A percentile compares a stretch with the other conserved stretches of the same genome.
Evolutionary conservation across 2,329 filamentous ascomycete species (phyloP).

Genomic region (Sarocladium oryzae): DNA sequence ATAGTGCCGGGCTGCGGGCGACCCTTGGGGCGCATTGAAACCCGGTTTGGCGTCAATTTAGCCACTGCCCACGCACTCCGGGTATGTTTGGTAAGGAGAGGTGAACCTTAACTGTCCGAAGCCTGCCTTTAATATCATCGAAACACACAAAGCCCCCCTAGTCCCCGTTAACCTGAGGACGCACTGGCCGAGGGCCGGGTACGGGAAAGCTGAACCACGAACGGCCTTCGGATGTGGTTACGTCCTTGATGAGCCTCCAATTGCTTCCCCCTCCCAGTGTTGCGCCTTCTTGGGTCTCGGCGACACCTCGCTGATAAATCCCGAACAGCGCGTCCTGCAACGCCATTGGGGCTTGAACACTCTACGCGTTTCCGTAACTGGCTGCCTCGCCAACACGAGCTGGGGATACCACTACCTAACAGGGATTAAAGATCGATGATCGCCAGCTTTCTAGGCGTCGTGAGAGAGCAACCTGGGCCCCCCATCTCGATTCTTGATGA

Average conservation of each 20-base stretch:
- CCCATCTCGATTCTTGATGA: not conserved
- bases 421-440: conserved; percentile 5
- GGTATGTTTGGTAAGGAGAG: not conserved
- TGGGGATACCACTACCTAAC: too few relatives aligned
- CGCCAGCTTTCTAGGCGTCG: not conserved
- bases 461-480: not conserved
- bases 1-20: not conserved
- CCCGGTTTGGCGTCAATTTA: not conserved
- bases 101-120: too few relatives aligned
- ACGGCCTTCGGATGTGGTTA: not conserved
- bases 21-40: too few relatives aligned
- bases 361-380: conserved; percentile 1
- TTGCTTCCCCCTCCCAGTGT: not conserved
- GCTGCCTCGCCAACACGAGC: not conserved
- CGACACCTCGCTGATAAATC: not conserved
- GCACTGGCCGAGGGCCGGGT: not conserved
- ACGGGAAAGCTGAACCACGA: not conserved
- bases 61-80: not conserved
- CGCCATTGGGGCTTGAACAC: conserved; percentile 4
- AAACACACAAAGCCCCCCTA: not conserved
- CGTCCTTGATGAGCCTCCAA: not conserved
- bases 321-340: not conserved
- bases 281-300: not conserved
- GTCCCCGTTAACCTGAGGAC: not conserved
- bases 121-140: not conserved